These are phyloP conservation scores for Lichtheimia corymbifera DNA, from an alignment of 371 early-diverging fungal genomes.

Conservation along the genomic window DNA sequence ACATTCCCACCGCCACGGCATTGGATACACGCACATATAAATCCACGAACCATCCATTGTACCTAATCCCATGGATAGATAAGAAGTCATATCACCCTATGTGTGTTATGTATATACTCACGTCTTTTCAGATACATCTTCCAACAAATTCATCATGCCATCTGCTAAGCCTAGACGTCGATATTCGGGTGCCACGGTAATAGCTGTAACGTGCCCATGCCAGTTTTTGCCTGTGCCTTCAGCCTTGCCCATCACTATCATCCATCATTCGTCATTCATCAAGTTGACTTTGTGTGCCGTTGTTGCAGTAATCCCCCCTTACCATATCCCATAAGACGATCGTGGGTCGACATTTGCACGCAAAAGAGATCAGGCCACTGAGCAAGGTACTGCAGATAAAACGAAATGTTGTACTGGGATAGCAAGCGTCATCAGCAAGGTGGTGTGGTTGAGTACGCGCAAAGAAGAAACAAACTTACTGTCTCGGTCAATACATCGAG, in stretches of 20 bases:
- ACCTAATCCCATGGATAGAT: slow-evolving; percentile 4
- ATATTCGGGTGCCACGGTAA: slow-evolving; percentile 96
- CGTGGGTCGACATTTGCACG: slow-evolving; percentile 77
- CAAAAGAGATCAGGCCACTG: slow-evolving; percentile 95
- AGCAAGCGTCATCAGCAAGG: neutral
- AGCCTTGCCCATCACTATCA: slow-evolving; percentile 92
- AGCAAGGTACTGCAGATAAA: slow-evolving; percentile 91
- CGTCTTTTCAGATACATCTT: slow-evolving; percentile 90
- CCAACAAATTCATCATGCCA: slow-evolving; percentile 89
- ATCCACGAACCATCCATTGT: slow-evolving; percentile 96
- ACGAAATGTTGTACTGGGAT: slow-evolving; percentile 86
- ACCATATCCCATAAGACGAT: slow-evolving; percentile 88
- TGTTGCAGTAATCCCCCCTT: slow-evolving; percentile 10
- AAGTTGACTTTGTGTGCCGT: neutral
- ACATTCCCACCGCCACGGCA: slow-evolving; percentile 94
- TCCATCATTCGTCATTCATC: neutral
- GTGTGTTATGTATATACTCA: slow-evolving; percentile 16
- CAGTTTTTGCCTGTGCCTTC: slow-evolving; percentile 90
- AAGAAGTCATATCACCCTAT: neutral
- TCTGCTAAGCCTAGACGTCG: slow-evolving; percentile 92
- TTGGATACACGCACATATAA: slow-evolving; percentile 97
- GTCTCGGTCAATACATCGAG: slow-evolving; percentile 89
- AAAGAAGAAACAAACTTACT: slow-evolving; percentile 42
- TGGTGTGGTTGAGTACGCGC: too few species aligned
- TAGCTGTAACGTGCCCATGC: slow-evolving; percentile 99